Conservation (phyloP, 176 grass and related monocot species). For the Rhynchospora breviuscula region DNA sequence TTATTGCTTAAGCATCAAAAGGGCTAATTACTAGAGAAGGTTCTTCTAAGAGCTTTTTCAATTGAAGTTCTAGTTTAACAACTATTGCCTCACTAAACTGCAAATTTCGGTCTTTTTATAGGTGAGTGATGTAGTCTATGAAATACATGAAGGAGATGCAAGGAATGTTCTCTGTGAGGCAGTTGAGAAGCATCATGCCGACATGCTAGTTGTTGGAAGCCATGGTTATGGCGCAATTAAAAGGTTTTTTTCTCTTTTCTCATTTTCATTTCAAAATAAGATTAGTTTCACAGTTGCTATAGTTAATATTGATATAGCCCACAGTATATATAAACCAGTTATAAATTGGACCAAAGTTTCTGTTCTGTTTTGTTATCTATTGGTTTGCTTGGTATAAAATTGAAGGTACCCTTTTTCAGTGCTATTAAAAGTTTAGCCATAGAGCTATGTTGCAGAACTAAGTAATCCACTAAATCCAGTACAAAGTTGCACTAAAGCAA, state of each 20-base stretch:
- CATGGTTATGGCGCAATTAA: conserved; percentile 91
- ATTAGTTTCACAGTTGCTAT: not conserved
- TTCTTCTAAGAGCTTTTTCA: not conserved
- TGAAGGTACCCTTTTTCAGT: not conserved
- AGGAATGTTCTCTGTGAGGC: conserved; percentile 74
- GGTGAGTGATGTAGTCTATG: conserved; percentile 49
- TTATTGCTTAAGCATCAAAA: not conserved
- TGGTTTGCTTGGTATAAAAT: not conserved
- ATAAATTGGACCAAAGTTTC: not conserved
- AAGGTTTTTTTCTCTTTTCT: conserved; percentile 36
- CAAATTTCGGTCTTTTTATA: conserved; percentile 26
- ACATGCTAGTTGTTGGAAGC: conserved; percentile 78
- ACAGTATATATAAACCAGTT: not conserved
- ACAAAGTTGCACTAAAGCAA: not conserved
- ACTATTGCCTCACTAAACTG: not conserved
- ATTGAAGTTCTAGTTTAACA: not conserved
- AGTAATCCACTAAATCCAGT: not conserved
- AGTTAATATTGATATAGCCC: not conserved
- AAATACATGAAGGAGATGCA: conserved; percentile 63
- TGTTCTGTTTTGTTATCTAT: not conserved
- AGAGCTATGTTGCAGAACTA: not conserved
- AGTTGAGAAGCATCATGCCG: conserved; percentile 63
- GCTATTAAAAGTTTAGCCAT: not conserved
- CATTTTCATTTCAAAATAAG: not conserved
- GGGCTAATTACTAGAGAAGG: not conserved